Evolutionary conservation across 1,284 basidiomycete genomes (phyloP), one percentile per base, ranked within the genome.

Genomic region (Moniliophthora roreri): DNA sequence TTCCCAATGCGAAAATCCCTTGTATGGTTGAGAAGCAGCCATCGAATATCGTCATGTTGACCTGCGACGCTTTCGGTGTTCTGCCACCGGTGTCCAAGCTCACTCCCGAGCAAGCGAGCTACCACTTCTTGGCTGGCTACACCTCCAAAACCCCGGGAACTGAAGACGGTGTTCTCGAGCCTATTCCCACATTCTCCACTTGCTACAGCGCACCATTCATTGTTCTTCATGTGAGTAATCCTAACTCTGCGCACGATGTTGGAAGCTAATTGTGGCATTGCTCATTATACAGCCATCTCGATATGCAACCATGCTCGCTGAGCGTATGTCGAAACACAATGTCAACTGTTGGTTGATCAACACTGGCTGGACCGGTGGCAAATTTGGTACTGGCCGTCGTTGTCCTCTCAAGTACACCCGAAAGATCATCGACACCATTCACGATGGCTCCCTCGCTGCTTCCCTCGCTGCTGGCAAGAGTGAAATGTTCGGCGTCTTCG

Each of bases 161-260:
- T 18, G 96, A 99, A 70, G 96, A 98, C 67, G 96, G 97, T 70
- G 91, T 99, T 45, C 82, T 96, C 53, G 96, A 98, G 76, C 97
- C 96, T 54, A 95, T 96, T 62, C 97, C 97, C 20, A 99, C 97
- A 48, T 99, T 99, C 86, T 98, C 95, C 24, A 98, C 96, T 35
- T 98, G 95, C 75, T 98, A 98, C 82, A 93, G 92, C 63, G 96
- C 97, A 58, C 96, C 97, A 28, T 99, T 99, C 84, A 97, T 99
- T 69, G 91, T 98, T 60, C 91, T 98, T 56, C 95, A 97, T 76
- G 85, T 87, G 66, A 37, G 82, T 72, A n/a, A 9, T 20, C 42
- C 44, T 20, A 13, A 18, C 8, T 20, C 18, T 26, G 23, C 39
- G 34, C 20, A 13, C 40, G 34, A 11, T 40, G 48, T 49, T 16